phyloP scores from a whole-genome alignment of 192 early-diverging fungal genomes.

The Borealophlyctis nickersoniae region DNA sequence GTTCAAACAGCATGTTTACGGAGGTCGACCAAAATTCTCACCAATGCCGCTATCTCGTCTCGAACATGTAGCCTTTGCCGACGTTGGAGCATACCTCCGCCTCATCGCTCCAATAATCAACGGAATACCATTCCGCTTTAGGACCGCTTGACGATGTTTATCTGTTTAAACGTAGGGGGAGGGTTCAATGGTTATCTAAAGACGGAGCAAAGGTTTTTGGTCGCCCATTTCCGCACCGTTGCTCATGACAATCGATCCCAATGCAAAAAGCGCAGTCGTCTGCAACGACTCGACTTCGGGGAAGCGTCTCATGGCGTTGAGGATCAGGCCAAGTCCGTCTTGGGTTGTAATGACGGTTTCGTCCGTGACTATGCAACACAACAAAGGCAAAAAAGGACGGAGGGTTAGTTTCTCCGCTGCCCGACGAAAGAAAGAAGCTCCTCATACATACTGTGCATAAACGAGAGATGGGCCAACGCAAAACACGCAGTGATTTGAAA shows the following conservation, averaged over 20 bases:
- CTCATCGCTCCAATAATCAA: conserved; percentile 23
- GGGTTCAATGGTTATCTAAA: too few relatives aligned
- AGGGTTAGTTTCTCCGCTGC: too few relatives aligned
- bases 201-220: neutral
- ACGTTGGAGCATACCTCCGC: conserved; percentile 4
- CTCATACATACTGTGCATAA: too few relatives aligned
- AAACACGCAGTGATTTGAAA: conserved; percentile 41
- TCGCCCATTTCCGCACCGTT: conserved; percentile 7
- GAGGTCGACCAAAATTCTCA: too few relatives aligned
- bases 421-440: too few relatives aligned
- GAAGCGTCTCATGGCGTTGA: conserved; percentile 22
- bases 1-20: too few relatives aligned
- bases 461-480: conserved; percentile 30
- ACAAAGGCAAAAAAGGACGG: too few relatives aligned
- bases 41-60: neutral
- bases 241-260: conserved; percentile 26
- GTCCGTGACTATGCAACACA: too few relatives aligned
- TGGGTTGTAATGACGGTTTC: too few relatives aligned
- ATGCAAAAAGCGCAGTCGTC: conserved; percentile 34
- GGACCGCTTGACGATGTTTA: conserved; percentile 12
- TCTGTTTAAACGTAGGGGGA: too few relatives aligned
- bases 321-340: conserved; percentile 4
- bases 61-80: neutral
- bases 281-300: conserved; percentile 22
- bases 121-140: conserved; percentile 12